Percentiles rank a stretch among this genome's conserved stretches.
Conservation (phyloP, 345 rosid species). For the Boechera divaricarpa region DNA sequence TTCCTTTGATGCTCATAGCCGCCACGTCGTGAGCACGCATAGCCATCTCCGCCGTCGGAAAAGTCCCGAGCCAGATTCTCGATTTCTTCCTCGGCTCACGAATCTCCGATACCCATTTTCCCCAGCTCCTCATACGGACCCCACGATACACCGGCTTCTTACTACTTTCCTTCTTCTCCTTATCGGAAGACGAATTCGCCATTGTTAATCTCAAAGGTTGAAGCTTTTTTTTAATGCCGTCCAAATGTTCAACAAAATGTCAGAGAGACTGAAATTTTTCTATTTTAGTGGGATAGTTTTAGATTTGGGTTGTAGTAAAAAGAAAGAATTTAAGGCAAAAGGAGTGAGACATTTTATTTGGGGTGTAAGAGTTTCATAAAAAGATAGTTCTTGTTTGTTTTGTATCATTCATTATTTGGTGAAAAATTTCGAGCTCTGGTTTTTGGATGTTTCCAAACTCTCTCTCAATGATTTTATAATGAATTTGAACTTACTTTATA, state of each 20-base stretch:
- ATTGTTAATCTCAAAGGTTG: neutral
- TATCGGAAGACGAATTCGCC: conserved; percentile 34
- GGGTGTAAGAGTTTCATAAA: conserved; percentile 19
- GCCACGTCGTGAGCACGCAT: conserved; percentile 99
- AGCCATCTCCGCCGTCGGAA: conserved; percentile 91
- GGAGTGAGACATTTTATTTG: conserved; percentile 1
- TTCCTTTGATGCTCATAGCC: conserved; percentile 82
- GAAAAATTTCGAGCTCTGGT: conserved; percentile 14
- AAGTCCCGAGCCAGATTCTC: conserved; percentile 97
- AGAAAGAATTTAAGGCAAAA: conserved; percentile 15
- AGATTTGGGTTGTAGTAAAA: neutral
- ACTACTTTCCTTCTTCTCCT: conserved; percentile 36
- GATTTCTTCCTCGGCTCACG: conserved; percentile 90
- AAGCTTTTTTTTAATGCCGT: neutral
- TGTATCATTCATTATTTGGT: conserved; percentile 10
- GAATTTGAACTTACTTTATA: neutral
- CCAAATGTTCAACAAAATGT: conserved; percentile 30
- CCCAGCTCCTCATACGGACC: conserved; percentile 94
- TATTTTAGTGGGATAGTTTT: neutral
- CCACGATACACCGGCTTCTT: conserved; percentile 78
- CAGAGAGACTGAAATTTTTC: neutral
- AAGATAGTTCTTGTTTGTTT: conserved; percentile 41
- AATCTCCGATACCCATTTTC: conserved; percentile 99
- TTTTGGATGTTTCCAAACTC: conserved; percentile 40
- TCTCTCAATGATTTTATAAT: conserved; percentile 21